Percentiles rank a stretch among this genome's conserved stretches.
These are phyloP conservation scores for Ogataea methylovora DNA, from an alignment of 805 yeast genomes.

Conservation along the genomic window DNA sequence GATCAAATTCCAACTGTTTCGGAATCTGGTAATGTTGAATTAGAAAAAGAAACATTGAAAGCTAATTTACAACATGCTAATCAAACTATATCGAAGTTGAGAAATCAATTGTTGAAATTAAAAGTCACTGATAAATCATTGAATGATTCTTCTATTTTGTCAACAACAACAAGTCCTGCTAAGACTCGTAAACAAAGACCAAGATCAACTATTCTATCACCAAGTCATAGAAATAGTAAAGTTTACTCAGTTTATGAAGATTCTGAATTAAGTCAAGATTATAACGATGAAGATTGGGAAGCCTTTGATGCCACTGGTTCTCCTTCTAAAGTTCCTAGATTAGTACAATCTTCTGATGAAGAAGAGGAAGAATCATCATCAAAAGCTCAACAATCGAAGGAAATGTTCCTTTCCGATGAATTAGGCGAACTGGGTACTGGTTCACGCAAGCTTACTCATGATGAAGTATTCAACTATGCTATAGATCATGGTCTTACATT, in stretches of 20 bases:
- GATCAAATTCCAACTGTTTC: conserved; percentile 25
- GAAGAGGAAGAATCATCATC: conserved; percentile 1
- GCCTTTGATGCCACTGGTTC: conserved; percentile 13
- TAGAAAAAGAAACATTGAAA: conserved; percentile 61
- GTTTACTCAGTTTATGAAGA: conserved; percentile 13
- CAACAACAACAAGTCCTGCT: neutral
- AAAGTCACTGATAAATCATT: conserved; percentile 24
- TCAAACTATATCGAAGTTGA: conserved; percentile 51
- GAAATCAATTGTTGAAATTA: conserved; percentile 39
- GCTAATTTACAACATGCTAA: conserved; percentile 61
- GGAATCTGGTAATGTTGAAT: conserved; percentile 31
- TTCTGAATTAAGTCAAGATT: conserved; percentile 5
- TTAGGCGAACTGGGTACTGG: conserved; percentile 10
- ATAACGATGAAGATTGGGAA: conserved; percentile 11
- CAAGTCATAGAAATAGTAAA: conserved; percentile 11
- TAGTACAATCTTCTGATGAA: conserved; percentile 10
- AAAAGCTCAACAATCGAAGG: neutral
- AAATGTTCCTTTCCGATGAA: conserved; percentile 13
- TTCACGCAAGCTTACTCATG: too few relatives aligned
- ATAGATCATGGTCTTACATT: conserved; percentile 13
- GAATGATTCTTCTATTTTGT: neutral
- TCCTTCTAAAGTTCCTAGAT: conserved; percentile 15
- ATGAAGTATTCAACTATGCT: conserved; percentile 20
- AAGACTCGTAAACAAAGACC: conserved; percentile 2
- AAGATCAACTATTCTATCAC: conserved; percentile 7